Conservation (phyloP, 768 basidiomycete genomes). For the Butyriboletus loyo region DNA sequence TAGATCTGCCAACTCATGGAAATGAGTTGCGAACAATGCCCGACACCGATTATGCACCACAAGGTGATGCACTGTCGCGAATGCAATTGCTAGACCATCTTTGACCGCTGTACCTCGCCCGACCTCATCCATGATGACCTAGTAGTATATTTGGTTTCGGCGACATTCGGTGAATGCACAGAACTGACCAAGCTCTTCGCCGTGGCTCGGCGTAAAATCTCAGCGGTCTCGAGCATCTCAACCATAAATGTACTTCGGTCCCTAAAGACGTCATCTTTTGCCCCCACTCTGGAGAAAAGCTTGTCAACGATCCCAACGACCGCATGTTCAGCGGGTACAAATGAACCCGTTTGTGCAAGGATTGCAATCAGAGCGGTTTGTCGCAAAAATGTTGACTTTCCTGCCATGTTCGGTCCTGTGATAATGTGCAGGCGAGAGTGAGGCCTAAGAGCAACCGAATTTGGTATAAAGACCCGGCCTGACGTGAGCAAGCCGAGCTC, state of each 20-base stretch:
- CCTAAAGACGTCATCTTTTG: conserved; percentile 90
- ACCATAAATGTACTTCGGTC: conserved; percentile 98
- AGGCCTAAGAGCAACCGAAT: conserved; percentile 64
- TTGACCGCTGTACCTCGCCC: conserved; percentile 91
- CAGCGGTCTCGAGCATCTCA: conserved; percentile 94
- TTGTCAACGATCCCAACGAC: conserved; percentile 84
- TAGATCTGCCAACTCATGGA: conserved; percentile 89
- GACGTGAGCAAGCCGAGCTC: conserved; percentile 77
- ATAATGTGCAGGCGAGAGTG: conserved; percentile 72
- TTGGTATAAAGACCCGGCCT: conserved; percentile 81
- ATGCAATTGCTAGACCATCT: conserved; percentile 93
- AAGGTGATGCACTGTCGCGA: conserved; percentile 84
- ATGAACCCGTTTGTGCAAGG: conserved; percentile 89
- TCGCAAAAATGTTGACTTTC: conserved; percentile 90
- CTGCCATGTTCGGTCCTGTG: conserved; percentile 95
- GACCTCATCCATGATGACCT: conserved; percentile 99
- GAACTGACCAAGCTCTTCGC: conserved; percentile 69
- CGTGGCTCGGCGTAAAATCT: conserved; percentile 85
- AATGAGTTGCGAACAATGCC: conserved; percentile 97
- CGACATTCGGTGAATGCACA: not conserved
- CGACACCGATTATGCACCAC: conserved; percentile 68
- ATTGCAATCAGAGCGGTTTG: conserved; percentile 89
- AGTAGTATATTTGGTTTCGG: conserved; percentile 7
- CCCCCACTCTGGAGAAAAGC: conserved; percentile 92
- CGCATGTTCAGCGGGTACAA: conserved; percentile 85